Conservation (phyloP, 768 basidiomycete species). For the Omphalotus guepiniiformis region DNA sequence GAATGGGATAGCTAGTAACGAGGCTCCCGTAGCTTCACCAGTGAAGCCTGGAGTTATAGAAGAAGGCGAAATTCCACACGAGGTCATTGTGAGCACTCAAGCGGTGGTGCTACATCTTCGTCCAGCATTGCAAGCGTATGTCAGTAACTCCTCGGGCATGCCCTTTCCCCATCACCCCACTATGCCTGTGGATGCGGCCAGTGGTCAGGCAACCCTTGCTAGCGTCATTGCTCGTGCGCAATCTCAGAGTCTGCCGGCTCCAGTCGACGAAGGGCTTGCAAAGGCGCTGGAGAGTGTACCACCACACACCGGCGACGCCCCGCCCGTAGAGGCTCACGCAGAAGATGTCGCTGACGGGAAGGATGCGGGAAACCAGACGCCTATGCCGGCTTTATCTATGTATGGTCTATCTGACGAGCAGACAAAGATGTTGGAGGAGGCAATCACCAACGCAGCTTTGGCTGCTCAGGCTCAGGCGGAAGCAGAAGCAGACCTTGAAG, state of each 20-base stretch:
- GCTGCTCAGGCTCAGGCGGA: conserved; percentile 78
- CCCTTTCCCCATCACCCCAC: conserved; percentile 6
- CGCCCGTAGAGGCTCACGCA: too few relatives aligned
- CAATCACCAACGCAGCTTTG: conserved; percentile 69
- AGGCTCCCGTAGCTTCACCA: conserved; percentile 21
- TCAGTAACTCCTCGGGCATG: conserved; percentile 41
- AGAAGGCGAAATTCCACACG: conserved; percentile 57
- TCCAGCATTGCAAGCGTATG: conserved; percentile 50
- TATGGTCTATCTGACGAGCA: conserved; percentile 75
- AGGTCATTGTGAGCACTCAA: conserved; percentile 46
- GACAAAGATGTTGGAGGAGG: conserved; percentile 61
- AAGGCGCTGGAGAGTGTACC: too few relatives aligned
- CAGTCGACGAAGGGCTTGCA: too few relatives aligned
- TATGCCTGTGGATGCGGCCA: conserved; percentile 5
- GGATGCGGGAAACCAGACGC: conserved; percentile 2
- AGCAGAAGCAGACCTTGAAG: conserved; percentile 72
- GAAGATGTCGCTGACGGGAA: conserved; percentile 15
- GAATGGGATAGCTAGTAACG: conserved; percentile 52
- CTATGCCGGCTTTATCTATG: conserved; percentile 48
- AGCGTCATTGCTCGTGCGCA: conserved; percentile 73
- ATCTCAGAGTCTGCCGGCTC: conserved; percentile 43
- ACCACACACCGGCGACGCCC: too few relatives aligned
- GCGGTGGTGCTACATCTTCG: conserved; percentile 51
- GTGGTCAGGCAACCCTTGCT: conserved; percentile 58
- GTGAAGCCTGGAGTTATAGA: conserved; percentile 35